phyloP scores from a whole-genome alignment of 176 grass and related monocot genomes.

The Carex cristatella region DNA sequence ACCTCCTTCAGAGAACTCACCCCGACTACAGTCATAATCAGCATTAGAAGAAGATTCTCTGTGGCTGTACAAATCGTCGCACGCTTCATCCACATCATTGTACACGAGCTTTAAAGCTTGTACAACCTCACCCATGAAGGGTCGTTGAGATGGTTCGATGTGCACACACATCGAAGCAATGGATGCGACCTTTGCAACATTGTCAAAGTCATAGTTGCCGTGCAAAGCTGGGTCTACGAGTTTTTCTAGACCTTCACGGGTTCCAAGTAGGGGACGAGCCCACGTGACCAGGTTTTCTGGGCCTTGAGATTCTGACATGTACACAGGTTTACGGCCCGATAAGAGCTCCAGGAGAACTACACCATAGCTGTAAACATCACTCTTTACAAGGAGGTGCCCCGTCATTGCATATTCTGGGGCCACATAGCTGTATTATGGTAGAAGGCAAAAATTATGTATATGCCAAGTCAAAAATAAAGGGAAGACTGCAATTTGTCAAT shows the following conservation, averaged over 20 bases:
- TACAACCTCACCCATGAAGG: conserved; percentile 99
- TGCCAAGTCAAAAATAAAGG: not conserved
- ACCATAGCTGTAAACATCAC: conserved; percentile 94
- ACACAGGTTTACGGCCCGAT: conserved; percentile 90
- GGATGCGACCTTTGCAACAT: conserved; percentile 96
- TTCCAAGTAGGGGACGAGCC: conserved; percentile 74
- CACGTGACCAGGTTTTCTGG: conserved; percentile 86
- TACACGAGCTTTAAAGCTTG: conserved; percentile 90
- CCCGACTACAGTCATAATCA: conserved; percentile 50
- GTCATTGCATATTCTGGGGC: conserved; percentile 99
- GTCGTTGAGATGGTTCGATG: conserved; percentile 59
- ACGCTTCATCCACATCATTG: conserved; percentile 71
- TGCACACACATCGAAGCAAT: conserved; percentile 86
- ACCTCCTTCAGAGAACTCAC: conserved; percentile 42
- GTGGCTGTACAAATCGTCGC: conserved; percentile 62
- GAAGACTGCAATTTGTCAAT: conserved; percentile 3
- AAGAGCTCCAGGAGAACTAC: conserved; percentile 92
- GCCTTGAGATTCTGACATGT: conserved; percentile 54
- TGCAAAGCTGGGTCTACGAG: conserved; percentile 68
- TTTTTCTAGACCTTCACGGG: conserved; percentile 63
- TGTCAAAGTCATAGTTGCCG: conserved; percentile 68
- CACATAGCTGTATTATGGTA: conserved; percentile 60
- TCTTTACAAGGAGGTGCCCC: conserved; percentile 90
- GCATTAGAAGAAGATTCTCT: conserved; percentile 59
- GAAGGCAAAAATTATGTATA: conserved; percentile 27